phyloP scores from a whole-genome alignment of 331 rosid species.

The Rhamnella rubrinervis region DNA sequence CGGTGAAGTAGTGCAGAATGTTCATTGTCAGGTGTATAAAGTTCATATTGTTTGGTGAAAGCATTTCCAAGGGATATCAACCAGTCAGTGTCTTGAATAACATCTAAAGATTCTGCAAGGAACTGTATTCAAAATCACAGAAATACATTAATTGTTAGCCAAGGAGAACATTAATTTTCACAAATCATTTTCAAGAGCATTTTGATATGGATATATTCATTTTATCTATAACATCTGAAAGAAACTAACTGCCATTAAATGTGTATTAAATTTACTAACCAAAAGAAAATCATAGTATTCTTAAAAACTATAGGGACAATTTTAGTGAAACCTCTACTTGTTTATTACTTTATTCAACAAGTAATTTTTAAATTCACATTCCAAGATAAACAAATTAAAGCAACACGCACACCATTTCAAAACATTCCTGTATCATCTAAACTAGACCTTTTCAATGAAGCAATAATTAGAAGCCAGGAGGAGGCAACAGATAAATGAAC shows the following conservation, averaged over 20 bases:
- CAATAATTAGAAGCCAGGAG: not conserved
- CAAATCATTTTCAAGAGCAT: not conserved
- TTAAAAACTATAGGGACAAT: slow-evolving; percentile 18
- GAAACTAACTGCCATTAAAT: not conserved
- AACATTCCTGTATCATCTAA: no score
- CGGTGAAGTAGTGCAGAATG: slow-evolving; percentile 95
- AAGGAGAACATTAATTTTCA: slow-evolving; percentile 23
- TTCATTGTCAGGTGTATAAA: slow-evolving; percentile 81
- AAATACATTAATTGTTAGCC: slow-evolving; percentile 24
- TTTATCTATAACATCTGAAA: not conserved
- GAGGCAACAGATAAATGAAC: not conserved
- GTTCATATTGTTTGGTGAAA: slow-evolving; percentile 87
- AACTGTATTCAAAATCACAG: slow-evolving; percentile 60
- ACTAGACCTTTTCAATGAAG: not conserved
- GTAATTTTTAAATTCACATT: no score
- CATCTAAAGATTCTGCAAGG: slow-evolving; percentile 96
- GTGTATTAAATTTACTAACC: not conserved
- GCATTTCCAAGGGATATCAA: slow-evolving; percentile 86
- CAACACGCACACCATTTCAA: no score
- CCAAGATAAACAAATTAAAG: no score
- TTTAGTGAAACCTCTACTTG: slow-evolving; percentile 8
- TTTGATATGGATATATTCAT: not conserved
- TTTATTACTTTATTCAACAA: not conserved
- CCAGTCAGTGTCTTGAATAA: slow-evolving; percentile 88
- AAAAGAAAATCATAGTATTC: slow-evolving; percentile 5